Conservation (phyloP, 257 asterid genomes). For the Misopates orontium region DNA sequence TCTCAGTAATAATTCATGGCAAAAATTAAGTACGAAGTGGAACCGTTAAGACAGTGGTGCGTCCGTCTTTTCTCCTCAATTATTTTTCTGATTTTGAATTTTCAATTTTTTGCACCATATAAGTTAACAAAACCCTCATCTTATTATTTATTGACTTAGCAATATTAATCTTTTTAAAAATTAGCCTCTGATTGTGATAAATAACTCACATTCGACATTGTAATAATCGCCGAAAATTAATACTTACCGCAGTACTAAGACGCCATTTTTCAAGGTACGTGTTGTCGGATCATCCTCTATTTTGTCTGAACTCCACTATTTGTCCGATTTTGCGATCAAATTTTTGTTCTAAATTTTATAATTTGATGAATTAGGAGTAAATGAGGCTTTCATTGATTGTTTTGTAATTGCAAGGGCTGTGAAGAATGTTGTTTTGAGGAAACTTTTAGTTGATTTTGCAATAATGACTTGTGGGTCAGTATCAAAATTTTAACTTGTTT, state of each 20-base stretch:
- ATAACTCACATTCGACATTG: not conserved
- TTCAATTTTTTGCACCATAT: too few relatives aligned
- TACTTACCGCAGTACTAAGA: slow-evolving; percentile 1
- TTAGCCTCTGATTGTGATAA: too few relatives aligned
- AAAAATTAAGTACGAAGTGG: too few relatives aligned
- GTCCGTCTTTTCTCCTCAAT: too few relatives aligned
- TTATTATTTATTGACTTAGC: too few relatives aligned
- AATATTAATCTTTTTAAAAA: too few relatives aligned
- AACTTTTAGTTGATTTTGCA: slow-evolving; percentile 29
- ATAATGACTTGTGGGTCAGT: slow-evolving; percentile 30
- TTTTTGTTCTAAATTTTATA: slow-evolving; percentile 14
- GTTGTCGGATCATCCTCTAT: not conserved
- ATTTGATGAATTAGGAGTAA: slow-evolving; percentile 11
- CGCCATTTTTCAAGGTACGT: slow-evolving; percentile 26
- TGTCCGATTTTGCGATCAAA: slow-evolving; percentile 12
- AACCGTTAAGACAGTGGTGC: too few relatives aligned
- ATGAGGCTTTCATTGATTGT: slow-evolving; percentile 21
- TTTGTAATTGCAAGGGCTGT: slow-evolving; percentile 20
- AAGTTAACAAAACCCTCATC: too few relatives aligned
- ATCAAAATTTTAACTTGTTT: not conserved
- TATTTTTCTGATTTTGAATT: too few relatives aligned
- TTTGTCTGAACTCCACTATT: not conserved
- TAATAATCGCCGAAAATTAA: slow-evolving; percentile 16
- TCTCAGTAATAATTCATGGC: too few relatives aligned
- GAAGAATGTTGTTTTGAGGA: slow-evolving; percentile 29